Conservation (phyloP, 2,329 filamentous ascomycete genomes). For the Apiospora kogelbergensis region DNA sequence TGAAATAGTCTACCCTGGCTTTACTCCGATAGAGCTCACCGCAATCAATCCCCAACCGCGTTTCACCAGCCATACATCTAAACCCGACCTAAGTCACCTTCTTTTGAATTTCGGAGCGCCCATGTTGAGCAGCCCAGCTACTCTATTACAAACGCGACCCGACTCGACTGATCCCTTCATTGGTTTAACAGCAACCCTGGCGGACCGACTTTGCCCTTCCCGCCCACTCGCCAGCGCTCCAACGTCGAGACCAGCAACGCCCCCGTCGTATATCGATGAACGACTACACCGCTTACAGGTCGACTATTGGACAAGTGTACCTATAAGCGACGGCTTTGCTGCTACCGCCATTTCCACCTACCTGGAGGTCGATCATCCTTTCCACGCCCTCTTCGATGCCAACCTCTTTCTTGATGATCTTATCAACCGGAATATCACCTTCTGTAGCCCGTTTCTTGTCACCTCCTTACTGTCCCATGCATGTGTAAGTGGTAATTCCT, state of each 20-base stretch:
- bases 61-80: not conserved
- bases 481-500: constrained; percentile 12
- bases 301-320: constrained; percentile 14
- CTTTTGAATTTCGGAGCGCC: not conserved
- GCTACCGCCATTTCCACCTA: constrained; percentile 16
- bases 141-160: not conserved
- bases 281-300: constrained; percentile 14
- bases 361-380: constrained; percentile 16
- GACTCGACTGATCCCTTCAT: not conserved
- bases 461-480: constrained; percentile 17
- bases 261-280: constrained; percentile 6
- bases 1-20: not conserved
- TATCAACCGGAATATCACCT: constrained; percentile 12
- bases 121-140: not conserved
- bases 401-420: constrained; percentile 20
- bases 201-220: not conserved
- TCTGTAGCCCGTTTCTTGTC: constrained; percentile 20
- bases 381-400: constrained; percentile 19
- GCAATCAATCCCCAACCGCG: not conserved
- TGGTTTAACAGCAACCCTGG: not conserved
- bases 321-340: constrained; percentile 13
- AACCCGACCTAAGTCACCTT: not conserved
- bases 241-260: not conserved
- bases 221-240: not conserved
- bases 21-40: not conserved